Conservation (phyloP, 2,329 filamentous ascomycete species). For the Annulohypoxylon truncatum region DNA sequence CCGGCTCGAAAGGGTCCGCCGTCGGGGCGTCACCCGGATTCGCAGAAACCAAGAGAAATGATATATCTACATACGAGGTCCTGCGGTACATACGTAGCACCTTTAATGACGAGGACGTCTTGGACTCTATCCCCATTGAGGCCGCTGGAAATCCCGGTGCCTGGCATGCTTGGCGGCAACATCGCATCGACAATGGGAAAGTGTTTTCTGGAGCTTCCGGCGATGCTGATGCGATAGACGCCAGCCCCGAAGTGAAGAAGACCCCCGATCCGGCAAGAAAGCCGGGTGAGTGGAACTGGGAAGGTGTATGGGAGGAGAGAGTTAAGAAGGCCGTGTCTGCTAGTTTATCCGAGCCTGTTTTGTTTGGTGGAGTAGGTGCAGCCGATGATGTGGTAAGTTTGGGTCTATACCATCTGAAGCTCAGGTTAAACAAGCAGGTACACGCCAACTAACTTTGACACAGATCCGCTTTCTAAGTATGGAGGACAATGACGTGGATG, state of each 20-base stretch:
- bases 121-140: constrained; percentile 83
- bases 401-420: not conserved
- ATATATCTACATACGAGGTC: constrained; percentile 72
- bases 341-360: constrained; percentile 80
- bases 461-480: constrained; percentile 76
- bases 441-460: constrained; percentile 14
- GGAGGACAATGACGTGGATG: constrained; percentile 68
- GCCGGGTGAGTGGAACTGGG: constrained; percentile 96
- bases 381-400: constrained; percentile 78
- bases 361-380: constrained; percentile 74
- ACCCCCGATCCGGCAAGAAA: constrained; percentile 55
- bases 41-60: constrained; percentile 55
- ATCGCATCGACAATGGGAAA: constrained; percentile 66
- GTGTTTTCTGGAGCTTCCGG: constrained; percentile 41
- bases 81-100: constrained; percentile 84
- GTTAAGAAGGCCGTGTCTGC: constrained; percentile 82
- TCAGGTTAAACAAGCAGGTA: not conserved
- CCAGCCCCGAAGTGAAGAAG: constrained; percentile 38
- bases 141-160: constrained; percentile 90
- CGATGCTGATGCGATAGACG: constrained; percentile 18
- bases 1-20: constrained; percentile 45
- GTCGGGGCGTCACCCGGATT: constrained; percentile 52
- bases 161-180: constrained; percentile 91
- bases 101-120: constrained; percentile 80
- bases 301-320: constrained; percentile 93